A percentile compares a stretch with the other conserved stretches of the same genome.
phyloP scores from a whole-genome alignment of 768 basidiomycete species.

The Panellus pusillus region DNA sequence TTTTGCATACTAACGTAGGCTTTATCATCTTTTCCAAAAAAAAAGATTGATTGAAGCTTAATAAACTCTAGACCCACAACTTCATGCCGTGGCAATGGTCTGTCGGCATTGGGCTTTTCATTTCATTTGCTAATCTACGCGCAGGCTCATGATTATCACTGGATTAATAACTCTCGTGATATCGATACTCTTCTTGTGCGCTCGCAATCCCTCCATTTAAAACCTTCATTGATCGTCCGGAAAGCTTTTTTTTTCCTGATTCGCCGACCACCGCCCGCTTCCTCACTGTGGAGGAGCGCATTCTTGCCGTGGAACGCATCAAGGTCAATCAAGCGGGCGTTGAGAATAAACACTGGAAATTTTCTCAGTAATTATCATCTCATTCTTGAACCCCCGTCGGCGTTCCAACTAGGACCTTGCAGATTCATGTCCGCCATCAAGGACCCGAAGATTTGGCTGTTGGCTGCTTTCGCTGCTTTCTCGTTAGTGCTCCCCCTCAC shows the following conservation, averaged over 20 bases:
- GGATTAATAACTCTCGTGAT: conserved; percentile 63
- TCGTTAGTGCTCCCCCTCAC: conserved; percentile 39
- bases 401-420: background rate
- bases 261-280: conserved; percentile 74
- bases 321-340: conserved; percentile 75
- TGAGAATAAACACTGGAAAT: conserved; percentile 81
- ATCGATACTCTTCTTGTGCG: conserved; percentile 61
- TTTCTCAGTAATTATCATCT: conserved; percentile 57
- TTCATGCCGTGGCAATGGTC: conserved; percentile 82
- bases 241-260: conserved; percentile 79
- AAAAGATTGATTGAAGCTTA: conserved; percentile 13
- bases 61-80: conserved; percentile 39
- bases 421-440: conserved; percentile 68
- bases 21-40: conserved; percentile 4
- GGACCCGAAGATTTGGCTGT: conserved; percentile 77
- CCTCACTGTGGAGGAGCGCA: conserved; percentile 67
- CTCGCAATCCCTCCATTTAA: conserved; percentile 5
- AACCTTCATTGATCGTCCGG: background rate
- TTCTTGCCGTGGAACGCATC: conserved; percentile 69
- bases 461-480: conserved; percentile 65
- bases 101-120: conserved; percentile 18
- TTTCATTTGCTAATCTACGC: conserved; percentile 11
- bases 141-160: conserved; percentile 77
- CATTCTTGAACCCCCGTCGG: background rate
- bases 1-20: conserved; percentile 55